Percentiles rank a stretch among this genome's conserved stretches.
These are phyloP conservation scores for Intubia oerlemansii DNA, from an alignment of 2,329 filamentous ascomycete species.

Conservation along the genomic window DNA sequence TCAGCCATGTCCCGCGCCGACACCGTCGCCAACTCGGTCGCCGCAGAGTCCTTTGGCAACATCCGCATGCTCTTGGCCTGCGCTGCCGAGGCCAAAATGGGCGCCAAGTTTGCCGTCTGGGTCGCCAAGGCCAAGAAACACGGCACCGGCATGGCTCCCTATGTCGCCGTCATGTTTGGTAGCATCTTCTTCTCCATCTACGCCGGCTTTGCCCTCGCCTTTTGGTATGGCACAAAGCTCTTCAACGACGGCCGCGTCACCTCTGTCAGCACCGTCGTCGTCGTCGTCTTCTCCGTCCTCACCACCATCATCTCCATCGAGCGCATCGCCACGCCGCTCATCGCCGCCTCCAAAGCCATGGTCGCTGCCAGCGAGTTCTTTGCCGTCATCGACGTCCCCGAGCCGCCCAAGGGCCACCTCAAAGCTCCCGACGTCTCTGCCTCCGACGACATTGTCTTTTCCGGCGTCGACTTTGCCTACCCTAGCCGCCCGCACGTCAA, in stretches of 20 bases:
- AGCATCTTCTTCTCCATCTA: conserved; percentile 33
- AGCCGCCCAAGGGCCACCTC: conserved; percentile 18
- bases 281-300: conserved; percentile 37
- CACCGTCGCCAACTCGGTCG: conserved; percentile 33
- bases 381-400: conserved; percentile 26
- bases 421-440: conserved; percentile 27
- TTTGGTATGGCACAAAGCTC: conserved; percentile 39
- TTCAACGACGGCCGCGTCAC: conserved; percentile 23
- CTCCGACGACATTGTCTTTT: conserved; percentile 34
- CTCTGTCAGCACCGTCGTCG: conserved; percentile 29
- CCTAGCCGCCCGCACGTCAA: conserved; percentile 42
- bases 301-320: conserved; percentile 34
- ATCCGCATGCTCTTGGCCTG: conserved; percentile 42
- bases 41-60: conserved; percentile 36
- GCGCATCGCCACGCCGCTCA: conserved; percentile 32
- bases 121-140: conserved; percentile 30
- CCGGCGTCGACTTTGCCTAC: conserved; percentile 51
- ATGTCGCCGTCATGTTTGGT: conserved; percentile 30
- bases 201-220: conserved; percentile 31
- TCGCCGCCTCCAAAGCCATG: conserved; percentile 35
- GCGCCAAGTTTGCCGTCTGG: conserved; percentile 29
- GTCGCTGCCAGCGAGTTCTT: conserved; percentile 38
- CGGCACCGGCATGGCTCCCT: conserved; percentile 25
- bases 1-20: conserved; percentile 26
- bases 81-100: conserved; percentile 33